Base-by-base conservation (phyloP, 2,329 filamentous ascomycete genomes). In the Fusarium sp. region DNA sequence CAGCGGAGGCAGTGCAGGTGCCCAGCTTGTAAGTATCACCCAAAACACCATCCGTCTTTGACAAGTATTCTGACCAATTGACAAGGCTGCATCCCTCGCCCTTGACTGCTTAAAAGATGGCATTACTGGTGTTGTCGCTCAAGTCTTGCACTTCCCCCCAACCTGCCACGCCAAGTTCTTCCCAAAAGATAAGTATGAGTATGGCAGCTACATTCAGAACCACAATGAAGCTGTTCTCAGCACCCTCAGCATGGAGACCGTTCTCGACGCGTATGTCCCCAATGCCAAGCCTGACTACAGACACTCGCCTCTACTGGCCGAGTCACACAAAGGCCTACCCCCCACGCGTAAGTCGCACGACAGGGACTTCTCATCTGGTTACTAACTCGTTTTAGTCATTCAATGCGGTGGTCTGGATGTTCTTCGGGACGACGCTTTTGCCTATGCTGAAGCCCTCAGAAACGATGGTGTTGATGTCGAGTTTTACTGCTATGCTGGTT, bases 121-220 rank as follows among this genome's bases (percentile, higher is more conserved):
- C 4, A 55, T 74, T 3, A 66, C 69, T 3, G 72, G 73, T 2
- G 28, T 75, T 8, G 24, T 71, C 2, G 73, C 73, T 0, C 73
- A 75, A 26, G 68, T 72, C 1, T 22, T 75, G 0, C 61, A 72
- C 22, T 74, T 75, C 22, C 68, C 66, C 7, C 8, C 44, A 6
- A 28, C 49, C 7, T 75, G 73, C n/a, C 73, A 75, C 15, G 73
- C 72, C 9, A 74, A 71, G 8, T 58, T 69, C 45, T 75, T 74
- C 22, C 73, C 72, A 0, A 51, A 1, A 4, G 58, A 73, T 3
- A 73, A 66, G 20, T 69, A 73, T 10, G 73, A 75, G n/a, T 69
- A 67, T 42, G 72, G 67, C 0, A 75, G 73, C 14, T 72, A 60
- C 17, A 24, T 72, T 1, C 73, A 75, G 6, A 75, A 75, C 13